Conservation (phyloP, 805 yeast species). For the Cyberlindnera samutprakarnensis region DNA sequence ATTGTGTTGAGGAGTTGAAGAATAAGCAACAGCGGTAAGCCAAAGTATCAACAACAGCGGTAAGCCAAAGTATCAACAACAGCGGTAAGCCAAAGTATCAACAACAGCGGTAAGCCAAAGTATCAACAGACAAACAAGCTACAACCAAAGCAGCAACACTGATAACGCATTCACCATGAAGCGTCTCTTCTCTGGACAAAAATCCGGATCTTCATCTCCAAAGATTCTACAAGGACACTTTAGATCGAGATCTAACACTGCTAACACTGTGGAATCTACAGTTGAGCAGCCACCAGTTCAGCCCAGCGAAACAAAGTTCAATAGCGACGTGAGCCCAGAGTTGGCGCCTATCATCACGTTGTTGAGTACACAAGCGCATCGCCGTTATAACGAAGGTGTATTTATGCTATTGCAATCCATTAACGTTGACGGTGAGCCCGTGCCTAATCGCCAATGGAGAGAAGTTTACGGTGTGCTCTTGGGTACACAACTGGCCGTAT, state of each 20-base stretch:
- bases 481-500: constrained; percentile 86
- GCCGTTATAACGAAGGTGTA: constrained; percentile 71
- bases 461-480: constrained; percentile 89
- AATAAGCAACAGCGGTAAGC: too few relatives aligned
- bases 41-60: too few relatives aligned
- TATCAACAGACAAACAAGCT: too few relatives aligned
- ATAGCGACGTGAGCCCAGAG: constrained; percentile 27
- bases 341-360: constrained; percentile 64
- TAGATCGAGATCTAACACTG: constrained; percentile 12
- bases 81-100: too few relatives aligned
- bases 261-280: background rate
- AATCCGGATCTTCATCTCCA: constrained; percentile 16
- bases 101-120: too few relatives aligned
- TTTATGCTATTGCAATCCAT: constrained; percentile 68
- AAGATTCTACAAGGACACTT: constrained; percentile 7
- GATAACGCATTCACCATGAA: constrained; percentile 8
- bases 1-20: too few relatives aligned
- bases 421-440: constrained; percentile 78
- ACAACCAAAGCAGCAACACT: too few relatives aligned
- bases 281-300: background rate
- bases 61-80: too few relatives aligned
- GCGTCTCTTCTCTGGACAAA: constrained; percentile 18
- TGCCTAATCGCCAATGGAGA: constrained; percentile 73
- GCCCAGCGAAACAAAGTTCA: constrained; percentile 4
- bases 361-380: constrained; percentile 63